Percentiles rank a stretch among this genome's conserved stretches.
These are phyloP conservation scores for Boletus bicolor DNA, from an alignment of 768 basidiomycete genomes.

Conservation along the genomic window DNA sequence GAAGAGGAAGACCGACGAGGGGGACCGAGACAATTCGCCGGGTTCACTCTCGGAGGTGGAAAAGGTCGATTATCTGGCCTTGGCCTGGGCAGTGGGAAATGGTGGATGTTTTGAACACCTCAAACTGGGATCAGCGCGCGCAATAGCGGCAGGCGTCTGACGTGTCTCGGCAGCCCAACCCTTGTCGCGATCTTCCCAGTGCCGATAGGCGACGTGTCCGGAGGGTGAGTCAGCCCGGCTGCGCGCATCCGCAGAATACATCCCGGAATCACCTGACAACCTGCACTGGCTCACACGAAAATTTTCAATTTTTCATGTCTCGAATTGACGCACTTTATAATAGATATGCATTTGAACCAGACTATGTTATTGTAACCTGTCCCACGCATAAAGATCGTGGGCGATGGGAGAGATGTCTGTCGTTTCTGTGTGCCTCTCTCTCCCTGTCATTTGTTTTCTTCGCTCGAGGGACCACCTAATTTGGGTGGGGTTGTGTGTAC, in stretches of 20 bases:
- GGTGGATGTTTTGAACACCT: slow-evolving; percentile 29
- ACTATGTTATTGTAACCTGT: slow-evolving; percentile 17
- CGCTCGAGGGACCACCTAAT: slow-evolving; percentile 6
- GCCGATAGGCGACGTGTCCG: slow-evolving; percentile 3
- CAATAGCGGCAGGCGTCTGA: slow-evolving; percentile 7
- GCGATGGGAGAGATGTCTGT: slow-evolving; percentile 6
- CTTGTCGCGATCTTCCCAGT: slow-evolving; percentile 2
- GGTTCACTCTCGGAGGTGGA: slow-evolving; percentile 17
- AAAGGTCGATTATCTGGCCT: slow-evolving; percentile 21
- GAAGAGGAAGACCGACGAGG: slow-evolving; percentile 38
- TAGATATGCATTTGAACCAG: slow-evolving; percentile 25
- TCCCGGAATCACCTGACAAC: slow-evolving; percentile 5
- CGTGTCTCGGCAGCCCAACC: slow-evolving; percentile 6
- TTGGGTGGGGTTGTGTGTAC: slow-evolving; percentile 10
- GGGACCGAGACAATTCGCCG: slow-evolving; percentile 17
- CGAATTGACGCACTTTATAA: slow-evolving; percentile 11
- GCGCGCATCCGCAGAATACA: slow-evolving; percentile 3
- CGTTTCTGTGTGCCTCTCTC: slow-evolving; percentile 1
- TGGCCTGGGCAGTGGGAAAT: slow-evolving; percentile 31
- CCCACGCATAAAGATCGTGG: slow-evolving; percentile 5
- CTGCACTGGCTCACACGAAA: slow-evolving; percentile 5
- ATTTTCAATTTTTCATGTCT: not conserved
- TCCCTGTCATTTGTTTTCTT: slow-evolving; percentile 11
- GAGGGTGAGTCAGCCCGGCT: slow-evolving; percentile 23
- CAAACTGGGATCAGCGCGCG: not conserved